Evolutionary conservation across 2,329 filamentous ascomycete genomes (phyloP).

Genomic region (Ambrosiella cleistominuta): DNA sequence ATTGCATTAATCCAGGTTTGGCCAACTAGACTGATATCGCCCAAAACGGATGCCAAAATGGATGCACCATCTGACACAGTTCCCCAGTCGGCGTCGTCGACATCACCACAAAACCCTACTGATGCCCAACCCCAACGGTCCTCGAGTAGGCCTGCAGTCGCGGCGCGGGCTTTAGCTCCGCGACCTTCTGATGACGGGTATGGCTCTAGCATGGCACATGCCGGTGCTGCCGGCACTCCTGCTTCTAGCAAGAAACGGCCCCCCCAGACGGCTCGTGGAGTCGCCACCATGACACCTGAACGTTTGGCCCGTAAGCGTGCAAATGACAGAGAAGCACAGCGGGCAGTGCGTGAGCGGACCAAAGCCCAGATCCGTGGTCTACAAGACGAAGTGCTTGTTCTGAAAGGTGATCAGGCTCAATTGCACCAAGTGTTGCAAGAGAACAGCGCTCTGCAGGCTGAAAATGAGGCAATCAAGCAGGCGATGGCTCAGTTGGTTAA

Average conservation of each 20-base stretch:
- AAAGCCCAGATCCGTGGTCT: constrained; percentile 62
- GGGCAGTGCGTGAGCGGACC: constrained; percentile 68
- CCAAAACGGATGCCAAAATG: constrained; percentile 11
- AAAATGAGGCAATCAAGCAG: constrained; percentile 58
- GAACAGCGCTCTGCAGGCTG: constrained; percentile 59
- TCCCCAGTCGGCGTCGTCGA: background rate
- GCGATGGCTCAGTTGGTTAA: constrained; percentile 18
- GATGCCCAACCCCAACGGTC: background rate
- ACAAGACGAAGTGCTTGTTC: constrained; percentile 12
- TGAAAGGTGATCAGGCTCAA: constrained; percentile 27
- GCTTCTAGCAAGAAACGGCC: constrained; percentile 6
- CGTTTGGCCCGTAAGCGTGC: constrained; percentile 52
- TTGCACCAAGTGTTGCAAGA: constrained; percentile 57
- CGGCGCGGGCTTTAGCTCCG: constrained; percentile 4
- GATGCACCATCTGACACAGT: background rate
- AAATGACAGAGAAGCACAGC: constrained; percentile 60
- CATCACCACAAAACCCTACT: background rate
- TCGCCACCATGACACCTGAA: constrained; percentile 52
- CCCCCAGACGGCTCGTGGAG: constrained; percentile 15
- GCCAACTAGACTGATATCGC: background rate
- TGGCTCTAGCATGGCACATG: background rate
- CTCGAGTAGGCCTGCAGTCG: no score
- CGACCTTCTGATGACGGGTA: constrained; percentile 3
- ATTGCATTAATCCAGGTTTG: background rate
- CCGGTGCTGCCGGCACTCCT: constrained; percentile 10